These are phyloP conservation scores for Tympanopsis confertula DNA, from an alignment of 2,329 filamentous ascomycete genomes.

Conservation along the genomic window DNA sequence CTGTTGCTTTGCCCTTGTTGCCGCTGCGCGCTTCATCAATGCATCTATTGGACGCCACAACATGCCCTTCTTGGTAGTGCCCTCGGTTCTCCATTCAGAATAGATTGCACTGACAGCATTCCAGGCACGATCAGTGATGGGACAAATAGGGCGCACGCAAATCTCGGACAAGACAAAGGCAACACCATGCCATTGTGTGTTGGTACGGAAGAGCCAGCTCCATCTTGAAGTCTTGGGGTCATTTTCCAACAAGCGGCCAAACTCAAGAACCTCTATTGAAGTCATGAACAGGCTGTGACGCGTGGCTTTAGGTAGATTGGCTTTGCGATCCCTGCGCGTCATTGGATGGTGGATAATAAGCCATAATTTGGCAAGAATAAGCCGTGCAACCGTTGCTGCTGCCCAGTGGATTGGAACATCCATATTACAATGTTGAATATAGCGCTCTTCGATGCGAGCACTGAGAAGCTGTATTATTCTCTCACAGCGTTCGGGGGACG, in stretches of 20 bases:
- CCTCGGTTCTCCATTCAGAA: too few relatives aligned
- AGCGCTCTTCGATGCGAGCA: slow-evolving; percentile 27
- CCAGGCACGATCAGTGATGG: not conserved
- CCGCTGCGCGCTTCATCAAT: not conserved
- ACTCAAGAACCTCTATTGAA: slow-evolving; percentile 51
- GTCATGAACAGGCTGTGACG: slow-evolving; percentile 50
- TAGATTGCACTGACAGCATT: not conserved
- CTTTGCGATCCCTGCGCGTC: slow-evolving; percentile 32
- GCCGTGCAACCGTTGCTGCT: slow-evolving; percentile 41
- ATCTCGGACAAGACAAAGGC: slow-evolving; percentile 50
- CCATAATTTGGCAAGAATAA: slow-evolving; percentile 55
- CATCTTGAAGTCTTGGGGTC: slow-evolving; percentile 47
- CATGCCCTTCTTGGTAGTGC: not conserved
- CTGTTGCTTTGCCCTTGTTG: not conserved
- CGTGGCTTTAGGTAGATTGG: slow-evolving; percentile 36
- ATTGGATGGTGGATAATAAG: slow-evolving; percentile 52
- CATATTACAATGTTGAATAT: slow-evolving; percentile 30
- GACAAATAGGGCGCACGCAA: slow-evolving; percentile 18
- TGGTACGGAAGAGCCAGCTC: slow-evolving; percentile 54
- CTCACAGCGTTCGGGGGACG: not conserved
- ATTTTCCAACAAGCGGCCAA: slow-evolving; percentile 41
- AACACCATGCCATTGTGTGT: slow-evolving; percentile 55
- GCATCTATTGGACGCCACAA: not conserved
- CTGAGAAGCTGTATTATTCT: slow-evolving; percentile 24
- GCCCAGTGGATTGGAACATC: slow-evolving; percentile 43